Evolutionary conservation across 495 filamentous ascomycete genomes (phyloP).

Genomic region (Tuber indicum): DNA sequence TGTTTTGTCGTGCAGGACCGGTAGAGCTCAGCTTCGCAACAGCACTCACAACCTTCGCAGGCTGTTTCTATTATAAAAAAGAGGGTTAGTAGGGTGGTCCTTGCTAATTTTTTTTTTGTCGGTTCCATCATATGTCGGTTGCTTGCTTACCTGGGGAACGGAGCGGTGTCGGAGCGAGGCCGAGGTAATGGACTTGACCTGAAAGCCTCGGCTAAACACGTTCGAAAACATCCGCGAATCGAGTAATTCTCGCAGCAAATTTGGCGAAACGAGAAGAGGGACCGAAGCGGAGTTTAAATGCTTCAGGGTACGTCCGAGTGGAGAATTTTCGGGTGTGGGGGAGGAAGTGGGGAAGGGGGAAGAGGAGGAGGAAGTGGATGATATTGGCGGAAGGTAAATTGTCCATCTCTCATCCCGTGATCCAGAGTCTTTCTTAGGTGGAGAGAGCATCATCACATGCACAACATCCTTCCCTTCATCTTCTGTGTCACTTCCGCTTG

Average conservation of each 20-base stretch:
- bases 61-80: slow-evolving; percentile 18
- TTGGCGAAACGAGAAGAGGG: neutral
- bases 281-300: slow-evolving; percentile 5
- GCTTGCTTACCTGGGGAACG: slow-evolving; percentile 25
- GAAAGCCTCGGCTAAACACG: slow-evolving; percentile 39
- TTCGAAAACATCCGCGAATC: slow-evolving; percentile 37
- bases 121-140: neutral
- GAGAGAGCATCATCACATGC: slow-evolving; percentile 4
- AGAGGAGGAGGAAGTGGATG: neutral
- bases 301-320: neutral
- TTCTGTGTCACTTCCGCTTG: slow-evolving; percentile 1
- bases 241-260: neutral
- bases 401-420: slow-evolving; percentile 3
- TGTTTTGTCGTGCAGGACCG: slow-evolving; percentile 12
- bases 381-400: neutral
- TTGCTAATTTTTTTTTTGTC: slow-evolving; percentile 14
- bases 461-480: neutral
- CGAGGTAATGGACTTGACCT: slow-evolving; percentile 34
- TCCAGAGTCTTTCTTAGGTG: neutral
- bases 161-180: slow-evolving; percentile 35
- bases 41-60: slow-evolving; percentile 16
- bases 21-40: neutral
- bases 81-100: slow-evolving; percentile 15
- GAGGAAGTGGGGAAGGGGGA: neutral
- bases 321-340: neutral